Evolutionary conservation across 2,329 filamentous ascomycete species (phyloP).

Genomic region (Fusarium subglutinans): DNA sequence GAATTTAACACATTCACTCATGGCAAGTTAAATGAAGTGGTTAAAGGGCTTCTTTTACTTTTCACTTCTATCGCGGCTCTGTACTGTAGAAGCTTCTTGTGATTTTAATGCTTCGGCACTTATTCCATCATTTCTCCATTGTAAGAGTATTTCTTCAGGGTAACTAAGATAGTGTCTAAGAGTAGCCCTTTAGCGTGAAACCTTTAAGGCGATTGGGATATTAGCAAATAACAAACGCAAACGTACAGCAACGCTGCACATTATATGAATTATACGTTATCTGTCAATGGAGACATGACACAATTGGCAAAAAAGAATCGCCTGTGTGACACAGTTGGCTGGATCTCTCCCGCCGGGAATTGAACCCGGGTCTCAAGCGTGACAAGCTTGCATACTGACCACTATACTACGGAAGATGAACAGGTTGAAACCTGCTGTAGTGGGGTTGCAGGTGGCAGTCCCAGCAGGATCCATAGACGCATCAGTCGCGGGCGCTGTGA

Average conservation of each 20-base stretch:
- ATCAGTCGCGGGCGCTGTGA: fast-evolving
- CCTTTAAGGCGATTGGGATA: fast-evolving
- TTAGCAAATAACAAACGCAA: fast-evolving
- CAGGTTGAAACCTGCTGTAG: slow-evolving; percentile 4
- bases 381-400: not conserved
- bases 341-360: not conserved
- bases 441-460: not conserved
- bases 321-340: slow-evolving; percentile 2
- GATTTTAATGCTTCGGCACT: not conserved
- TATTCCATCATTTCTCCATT: not conserved
- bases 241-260: fast-evolving
- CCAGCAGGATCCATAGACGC: not conserved
- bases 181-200: no score
- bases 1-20: fast-evolving
- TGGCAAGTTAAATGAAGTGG: fast-evolving
- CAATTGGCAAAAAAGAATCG: not conserved
- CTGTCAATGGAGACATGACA: no score
- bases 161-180: fast-evolving
- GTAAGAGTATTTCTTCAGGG: not conserved
- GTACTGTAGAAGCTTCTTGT: fast-evolving
- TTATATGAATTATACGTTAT: fast-evolving
- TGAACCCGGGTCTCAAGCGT: not conserved
- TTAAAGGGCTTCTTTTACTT: fast-evolving
- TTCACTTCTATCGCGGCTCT: fast-evolving
- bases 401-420: slow-evolving; percentile 12